Percentiles rank a stretch among this genome's conserved stretches.
phyloP scores from a whole-genome alignment of 805 yeast species.

The Vanderwaltozyma verrucispora region DNA sequence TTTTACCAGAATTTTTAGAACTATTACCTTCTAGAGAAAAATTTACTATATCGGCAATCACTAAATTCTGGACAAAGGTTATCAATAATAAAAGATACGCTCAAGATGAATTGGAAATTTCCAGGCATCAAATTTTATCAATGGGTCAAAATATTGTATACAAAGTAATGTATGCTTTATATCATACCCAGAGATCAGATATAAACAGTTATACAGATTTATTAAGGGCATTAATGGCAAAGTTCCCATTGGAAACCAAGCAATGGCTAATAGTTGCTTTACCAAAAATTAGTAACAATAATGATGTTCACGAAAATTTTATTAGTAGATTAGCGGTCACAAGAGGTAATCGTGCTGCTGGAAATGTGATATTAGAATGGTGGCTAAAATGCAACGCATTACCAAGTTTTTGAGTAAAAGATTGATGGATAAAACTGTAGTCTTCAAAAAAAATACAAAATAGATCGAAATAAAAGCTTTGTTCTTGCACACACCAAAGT shows the following conservation, averaged over 20 bases:
- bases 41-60: slow-evolving; percentile 38
- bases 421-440: no score
- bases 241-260: slow-evolving; percentile 39
- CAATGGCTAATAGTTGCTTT: slow-evolving; percentile 34
- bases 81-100: slow-evolving; percentile 38
- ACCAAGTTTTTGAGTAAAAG: slow-evolving; percentile 16
- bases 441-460: no score
- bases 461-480: no score
- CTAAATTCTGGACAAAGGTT: slow-evolving; percentile 44
- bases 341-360: slow-evolving; percentile 54
- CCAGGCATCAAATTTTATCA: slow-evolving; percentile 21
- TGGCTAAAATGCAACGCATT: slow-evolving; percentile 54
- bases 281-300: slow-evolving; percentile 22
- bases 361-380: slow-evolving; percentile 47
- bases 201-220: slow-evolving; percentile 47
- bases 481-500: no score
- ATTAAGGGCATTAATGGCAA: slow-evolving; percentile 39
- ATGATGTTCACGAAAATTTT: slow-evolving; percentile 33
- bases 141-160: slow-evolving; percentile 24
- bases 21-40: slow-evolving; percentile 36
- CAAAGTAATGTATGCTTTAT: slow-evolving; percentile 33
- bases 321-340: slow-evolving; percentile 48
- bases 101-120: slow-evolving; percentile 30
- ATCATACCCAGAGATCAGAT: slow-evolving; percentile 48
- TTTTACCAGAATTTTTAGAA: slow-evolving; percentile 24